These are phyloP conservation scores for Neonectria punicea DNA, from an alignment of 2,329 filamentous ascomycete genomes.

Conservation along the genomic window DNA sequence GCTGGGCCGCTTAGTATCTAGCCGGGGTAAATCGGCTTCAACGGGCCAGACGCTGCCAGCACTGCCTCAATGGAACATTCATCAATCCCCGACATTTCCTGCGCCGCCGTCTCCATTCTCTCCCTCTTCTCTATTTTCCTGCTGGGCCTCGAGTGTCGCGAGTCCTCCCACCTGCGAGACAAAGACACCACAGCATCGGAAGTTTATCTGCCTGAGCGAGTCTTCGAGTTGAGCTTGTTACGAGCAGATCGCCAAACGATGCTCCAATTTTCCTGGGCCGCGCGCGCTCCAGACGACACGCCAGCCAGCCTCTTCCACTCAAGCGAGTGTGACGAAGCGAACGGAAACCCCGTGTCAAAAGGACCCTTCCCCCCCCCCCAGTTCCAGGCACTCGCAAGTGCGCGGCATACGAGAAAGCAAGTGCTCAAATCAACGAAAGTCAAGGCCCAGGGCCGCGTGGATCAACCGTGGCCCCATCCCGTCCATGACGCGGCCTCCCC, in stretches of 20 bases:
- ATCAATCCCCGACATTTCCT: neutral
- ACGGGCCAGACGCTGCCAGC: neutral
- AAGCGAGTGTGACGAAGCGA: constrained; percentile 3
- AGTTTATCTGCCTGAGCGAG: neutral
- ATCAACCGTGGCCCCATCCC: constrained; percentile 20
- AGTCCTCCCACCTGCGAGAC: neutral
- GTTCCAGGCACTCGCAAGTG: neutral
- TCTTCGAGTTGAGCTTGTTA: neutral
- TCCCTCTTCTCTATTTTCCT: neutral
- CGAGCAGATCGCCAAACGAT: neutral
- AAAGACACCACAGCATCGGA: neutral
- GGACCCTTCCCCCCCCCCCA: no score
- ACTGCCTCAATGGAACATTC: constrained; percentile 14
- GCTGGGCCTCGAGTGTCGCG: neutral
- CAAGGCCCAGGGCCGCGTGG: constrained; percentile 14
- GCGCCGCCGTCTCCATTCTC: neutral
- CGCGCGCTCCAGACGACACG: neutral
- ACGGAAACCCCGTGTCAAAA: constrained; percentile 1
- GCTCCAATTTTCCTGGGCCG: neutral
- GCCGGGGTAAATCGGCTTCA: neutral
- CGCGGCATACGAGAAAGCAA: constrained; percentile 1
- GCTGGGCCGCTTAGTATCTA: neutral
- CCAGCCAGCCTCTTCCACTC: neutral
- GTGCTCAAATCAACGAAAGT: constrained; percentile 6
- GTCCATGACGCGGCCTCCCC: constrained; percentile 24